A percentile compares a stretch with the other conserved stretches of the same genome.
phyloP scores from a whole-genome alignment of 2,329 filamentous ascomycete species.

The Didymella exigua region DNA sequence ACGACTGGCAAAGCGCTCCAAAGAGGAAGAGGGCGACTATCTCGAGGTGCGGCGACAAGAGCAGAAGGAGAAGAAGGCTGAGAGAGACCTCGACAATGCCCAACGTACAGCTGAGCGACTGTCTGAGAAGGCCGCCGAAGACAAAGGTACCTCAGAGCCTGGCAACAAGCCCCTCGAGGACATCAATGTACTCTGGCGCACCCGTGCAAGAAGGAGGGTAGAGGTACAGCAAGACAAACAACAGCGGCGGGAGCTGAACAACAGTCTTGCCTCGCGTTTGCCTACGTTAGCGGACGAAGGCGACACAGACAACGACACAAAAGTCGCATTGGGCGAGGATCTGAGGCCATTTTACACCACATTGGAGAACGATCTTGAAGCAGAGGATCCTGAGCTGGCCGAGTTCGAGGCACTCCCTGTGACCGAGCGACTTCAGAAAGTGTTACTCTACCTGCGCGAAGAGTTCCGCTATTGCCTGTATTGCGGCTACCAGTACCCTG shows the following conservation, averaged over 20 bases:
- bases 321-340: conserved; percentile 67
- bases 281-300: conserved; percentile 67
- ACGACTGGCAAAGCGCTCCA: conserved; percentile 48
- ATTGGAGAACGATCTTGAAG: conserved; percentile 72
- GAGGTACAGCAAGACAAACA: conserved; percentile 68
- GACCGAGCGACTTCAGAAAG: conserved; percentile 67
- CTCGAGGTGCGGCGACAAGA: conserved; percentile 42
- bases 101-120: conserved; percentile 84
- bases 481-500: conserved; percentile 85
- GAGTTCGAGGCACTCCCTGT: conserved; percentile 74
- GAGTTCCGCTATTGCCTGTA: conserved; percentile 89
- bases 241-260: conserved; percentile 36
- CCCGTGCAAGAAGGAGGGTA: conserved; percentile 71
- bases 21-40: conserved; percentile 52
- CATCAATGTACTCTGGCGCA: conserved; percentile 80
- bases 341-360: conserved; percentile 56
- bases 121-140: conserved; percentile 52
- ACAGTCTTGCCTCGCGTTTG: conserved; percentile 54
- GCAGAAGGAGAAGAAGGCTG: conserved; percentile 52
- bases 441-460: conserved; percentile 73
- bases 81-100: conserved; percentile 74
- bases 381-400: conserved; percentile 80
- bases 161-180: conserved; percentile 63
- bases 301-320: conserved; percentile 75
- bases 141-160: conserved; percentile 28